phyloP scores from a whole-genome alignment of 306 rosid species.

The Prunus armeniaca region DNA sequence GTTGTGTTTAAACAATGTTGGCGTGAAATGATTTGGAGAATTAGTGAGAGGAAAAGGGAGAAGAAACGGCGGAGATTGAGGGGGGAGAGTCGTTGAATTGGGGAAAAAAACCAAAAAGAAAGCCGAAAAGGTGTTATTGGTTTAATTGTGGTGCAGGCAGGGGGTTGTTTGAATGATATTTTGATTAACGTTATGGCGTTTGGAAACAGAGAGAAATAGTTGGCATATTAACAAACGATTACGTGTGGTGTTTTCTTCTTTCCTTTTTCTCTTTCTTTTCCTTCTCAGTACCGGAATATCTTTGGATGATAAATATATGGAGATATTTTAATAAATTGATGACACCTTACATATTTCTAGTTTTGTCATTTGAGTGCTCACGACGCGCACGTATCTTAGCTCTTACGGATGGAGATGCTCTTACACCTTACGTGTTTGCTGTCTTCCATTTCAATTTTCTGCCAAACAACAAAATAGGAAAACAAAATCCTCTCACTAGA shows the following conservation, averaged over 20 bases:
- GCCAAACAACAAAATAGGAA: too few relatives aligned
- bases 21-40: neutral
- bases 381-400: too few relatives aligned
- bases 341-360: too few relatives aligned
- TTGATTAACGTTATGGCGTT: neutral
- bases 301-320: too few relatives aligned
- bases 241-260: neutral
- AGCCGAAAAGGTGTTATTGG: neutral
- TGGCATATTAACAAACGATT: neutral
- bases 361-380: too few relatives aligned
- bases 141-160: neutral
- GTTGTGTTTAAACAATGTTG: too few relatives aligned
- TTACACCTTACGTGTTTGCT: too few relatives aligned
- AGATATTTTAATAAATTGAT: too few relatives aligned
- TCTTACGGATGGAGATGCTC: too few relatives aligned
- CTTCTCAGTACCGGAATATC: neutral
- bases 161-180: neutral
- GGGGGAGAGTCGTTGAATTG: neutral
- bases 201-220: neutral
- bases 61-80: constrained; percentile 14
- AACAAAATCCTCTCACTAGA: too few relatives aligned
- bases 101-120: too few relatives aligned
- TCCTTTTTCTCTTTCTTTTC: neutral
- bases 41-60: neutral
- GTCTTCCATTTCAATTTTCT: too few relatives aligned